Percentiles rank a stretch among this genome's conserved stretches.
Conservation (phyloP, 1,139 yeast species). For the Candida neerlandica region DNA sequence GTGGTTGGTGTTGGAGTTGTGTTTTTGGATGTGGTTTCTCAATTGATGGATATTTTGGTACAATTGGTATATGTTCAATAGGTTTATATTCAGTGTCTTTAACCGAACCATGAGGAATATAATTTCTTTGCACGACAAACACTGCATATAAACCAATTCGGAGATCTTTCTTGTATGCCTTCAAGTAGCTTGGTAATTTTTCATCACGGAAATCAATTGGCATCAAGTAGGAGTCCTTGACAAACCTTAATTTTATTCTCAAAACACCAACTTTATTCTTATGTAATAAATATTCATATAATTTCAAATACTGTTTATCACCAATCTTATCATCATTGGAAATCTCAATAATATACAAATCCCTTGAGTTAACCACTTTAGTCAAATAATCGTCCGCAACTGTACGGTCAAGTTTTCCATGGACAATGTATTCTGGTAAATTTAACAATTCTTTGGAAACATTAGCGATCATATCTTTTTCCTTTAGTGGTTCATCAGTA, state of each 20-base stretch:
- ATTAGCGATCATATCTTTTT: conserved; percentile 27
- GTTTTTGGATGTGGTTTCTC: background rate
- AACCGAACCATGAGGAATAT: conserved; percentile 22
- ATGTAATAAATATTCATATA: conserved; percentile 54
- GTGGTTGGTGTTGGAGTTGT: too few relatives aligned
- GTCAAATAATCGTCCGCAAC: conserved; percentile 61
- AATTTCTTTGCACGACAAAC: conserved; percentile 50
- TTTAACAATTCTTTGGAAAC: conserved; percentile 34
- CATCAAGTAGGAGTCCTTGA: conserved; percentile 68
- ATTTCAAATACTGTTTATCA: conserved; percentile 38
- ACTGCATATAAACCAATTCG: conserved; percentile 45
- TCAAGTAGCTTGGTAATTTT: conserved; percentile 31
- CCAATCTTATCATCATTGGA: conserved; percentile 15
- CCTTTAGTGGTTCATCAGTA: conserved; percentile 31
- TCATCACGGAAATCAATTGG: conserved; percentile 40
- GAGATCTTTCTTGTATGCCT: conserved; percentile 15
- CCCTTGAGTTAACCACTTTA: conserved; percentile 48
- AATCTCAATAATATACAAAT: conserved; percentile 52
- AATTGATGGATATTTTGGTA: background rate
- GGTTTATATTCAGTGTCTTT: background rate
- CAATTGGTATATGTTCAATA: background rate
- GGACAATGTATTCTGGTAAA: conserved; percentile 46
- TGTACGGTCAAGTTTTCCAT: conserved; percentile 60
- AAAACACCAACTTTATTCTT: conserved; percentile 66
- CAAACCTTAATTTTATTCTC: conserved; percentile 42